Percentiles rank a stretch among this genome's conserved stretches.
phyloP scores from a whole-genome alignment of 202 grass and related monocot genomes.

The Hordeum pubiflorum region DNA sequence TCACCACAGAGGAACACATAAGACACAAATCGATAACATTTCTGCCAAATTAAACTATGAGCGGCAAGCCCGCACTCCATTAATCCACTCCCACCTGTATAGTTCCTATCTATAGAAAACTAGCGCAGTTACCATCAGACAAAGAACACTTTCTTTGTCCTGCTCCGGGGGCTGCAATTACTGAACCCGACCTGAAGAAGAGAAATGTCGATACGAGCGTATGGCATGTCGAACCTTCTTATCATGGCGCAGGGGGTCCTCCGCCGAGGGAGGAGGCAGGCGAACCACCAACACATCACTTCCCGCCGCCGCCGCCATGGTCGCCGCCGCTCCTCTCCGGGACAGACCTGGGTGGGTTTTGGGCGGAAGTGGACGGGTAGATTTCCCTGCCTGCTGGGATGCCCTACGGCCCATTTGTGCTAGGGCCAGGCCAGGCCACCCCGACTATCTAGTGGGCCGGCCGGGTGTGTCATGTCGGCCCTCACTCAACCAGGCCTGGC shows the following conservation, averaged over 20 bases:
- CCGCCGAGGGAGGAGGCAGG: slow-evolving; percentile 37
- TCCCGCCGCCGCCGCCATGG: slow-evolving; percentile 16
- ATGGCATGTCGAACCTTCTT: slow-evolving; percentile 45
- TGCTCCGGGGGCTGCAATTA: background rate
- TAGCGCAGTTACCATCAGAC: background rate
- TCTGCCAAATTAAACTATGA: background rate
- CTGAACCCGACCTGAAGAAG: background rate
- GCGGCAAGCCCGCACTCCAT: background rate
- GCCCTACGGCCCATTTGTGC: background rate
- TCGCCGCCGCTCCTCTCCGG: background rate
- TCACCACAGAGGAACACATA: background rate
- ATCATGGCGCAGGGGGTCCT: slow-evolving; percentile 44
- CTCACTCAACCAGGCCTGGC: too few species aligned
- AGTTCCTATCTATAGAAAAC: background rate
- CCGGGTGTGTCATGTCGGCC: too few species aligned
- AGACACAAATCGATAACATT: background rate
- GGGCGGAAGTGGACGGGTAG: background rate
- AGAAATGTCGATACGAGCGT: background rate
- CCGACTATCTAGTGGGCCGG: too few species aligned
- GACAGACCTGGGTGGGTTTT: slow-evolving; percentile 2
- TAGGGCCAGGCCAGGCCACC: background rate
- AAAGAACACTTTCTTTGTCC: background rate
- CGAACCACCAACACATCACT: slow-evolving; percentile 23
- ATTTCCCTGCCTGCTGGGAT: background rate
- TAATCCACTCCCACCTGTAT: background rate